Evolutionary conservation across 306 rosid species (phyloP), one percentile per base, ranked within the genome.

Genomic region (Ammopiptanthus mongolicus): DNA sequence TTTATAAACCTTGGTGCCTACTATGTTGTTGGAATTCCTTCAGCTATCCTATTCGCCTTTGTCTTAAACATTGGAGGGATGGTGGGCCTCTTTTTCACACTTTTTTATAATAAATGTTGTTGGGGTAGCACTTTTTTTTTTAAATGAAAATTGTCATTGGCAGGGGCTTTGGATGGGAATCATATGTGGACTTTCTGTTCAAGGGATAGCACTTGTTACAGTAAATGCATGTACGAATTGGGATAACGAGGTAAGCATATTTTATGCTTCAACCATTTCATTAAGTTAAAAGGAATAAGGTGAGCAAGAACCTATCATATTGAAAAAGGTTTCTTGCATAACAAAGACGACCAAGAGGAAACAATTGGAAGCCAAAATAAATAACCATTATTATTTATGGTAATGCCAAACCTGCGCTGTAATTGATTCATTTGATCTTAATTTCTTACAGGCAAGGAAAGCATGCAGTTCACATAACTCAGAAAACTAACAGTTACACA

Each of bases 161-260:
- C 56, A 87, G 91, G 90, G 90, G 11, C 90, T 86, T 31, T 88
- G 92, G 92, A 82, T 84, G 81, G 92, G 90, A 31, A 86, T 88
- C 57, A 84, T 88, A 66, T 88, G 84, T 82, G 92, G 81, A 62
- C 90, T 88, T 42, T 36, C 59, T 48, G 86, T 88, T 80, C 92
- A 86, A 77, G 83, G 81, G 47, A 74, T 75, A 13, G 87, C 81
- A 0, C 86, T 86, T 4, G 22, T 84, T 39, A 42, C 75, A 3
- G 75, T 81, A 31, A 84, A 83, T 72, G 53, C 79, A 11, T 61
- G 75, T 34, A 82, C 88, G 0, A 76, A 86, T 77, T 86, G 93
- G 90, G 47, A 69, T 47, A 52, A 59, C 57, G 93, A 84, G 86
- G 93, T 78, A 68, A 39, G 17, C 55, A 14, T 41, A 33, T 12